Evolutionary conservation across 2,329 filamentous ascomycete genomes (phyloP), one percentile per base, ranked within the genome.

Genomic region (Polytolypa hystricis): DNA sequence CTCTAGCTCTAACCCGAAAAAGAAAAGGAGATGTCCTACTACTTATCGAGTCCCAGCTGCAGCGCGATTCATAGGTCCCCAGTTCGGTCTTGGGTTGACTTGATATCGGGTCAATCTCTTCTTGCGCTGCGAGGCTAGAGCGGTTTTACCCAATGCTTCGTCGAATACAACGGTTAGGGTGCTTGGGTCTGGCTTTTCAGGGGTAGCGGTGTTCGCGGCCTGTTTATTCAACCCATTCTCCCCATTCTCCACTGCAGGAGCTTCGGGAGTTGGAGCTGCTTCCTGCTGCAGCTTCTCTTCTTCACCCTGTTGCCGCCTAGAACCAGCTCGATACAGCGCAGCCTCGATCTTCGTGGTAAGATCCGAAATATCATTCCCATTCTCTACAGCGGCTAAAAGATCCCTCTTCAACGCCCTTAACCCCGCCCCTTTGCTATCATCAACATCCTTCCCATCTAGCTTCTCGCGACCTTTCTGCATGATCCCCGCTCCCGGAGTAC

Each of bases 81-180:
- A 98, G 57, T 96, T 91, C 52, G 85, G 79, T 41, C 81, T 70
- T 30, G 91, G 91, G 55, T 96, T 96, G 42, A 79, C 64, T 64
- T 94, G 91, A 59, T 95, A 98, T 44, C 89, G 71, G 37, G 93
- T 77, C 30, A 93, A 69, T 45, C 79, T 81, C 55, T 74, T 79
- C 33, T 66, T 70, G 36, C 74, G 71, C 43, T 67, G 48, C 8
- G 49, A 42, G 12, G 48, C 49, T 12, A 55, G 47, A 2, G 50
- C 72, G 41, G 84, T 79, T 47, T 70, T 79, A 1, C 87, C 89
- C 9, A 95, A 68, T 37, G 67, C 57, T 46, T 91, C 84, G 55
- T 96, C 79, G 55, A 98, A 96, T 1, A 79, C 73, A 39, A 86
- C 73, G 27, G 76, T 65, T 44, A 78, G 58, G 29, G 70, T 60